phyloP scores from a whole-genome alignment of 179 eudicot species.

The Corrigiola litoralis region DNA sequence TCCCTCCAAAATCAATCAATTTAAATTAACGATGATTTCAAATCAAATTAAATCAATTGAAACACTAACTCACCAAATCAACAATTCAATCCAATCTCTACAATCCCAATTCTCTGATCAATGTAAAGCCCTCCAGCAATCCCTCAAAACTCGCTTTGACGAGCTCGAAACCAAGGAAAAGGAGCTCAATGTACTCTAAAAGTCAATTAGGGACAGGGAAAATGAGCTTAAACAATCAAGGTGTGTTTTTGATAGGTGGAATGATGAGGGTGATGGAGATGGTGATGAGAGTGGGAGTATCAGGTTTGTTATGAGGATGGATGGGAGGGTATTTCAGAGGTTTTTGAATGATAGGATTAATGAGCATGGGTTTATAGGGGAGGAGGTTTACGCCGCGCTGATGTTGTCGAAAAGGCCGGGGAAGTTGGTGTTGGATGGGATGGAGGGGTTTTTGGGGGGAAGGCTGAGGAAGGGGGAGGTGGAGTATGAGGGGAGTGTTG shows the following conservation, averaged over 20 bases:
- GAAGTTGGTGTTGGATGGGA: slow-evolving; percentile 28
- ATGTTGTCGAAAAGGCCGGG: slow-evolving; percentile 23
- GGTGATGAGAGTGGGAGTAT: not conserved
- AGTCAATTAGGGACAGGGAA: not conserved
- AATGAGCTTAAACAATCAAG: not conserved
- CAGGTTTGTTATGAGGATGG: slow-evolving; percentile 18
- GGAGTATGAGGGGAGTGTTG: slow-evolving; percentile 9
- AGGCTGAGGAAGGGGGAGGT: slow-evolving; percentile 3
- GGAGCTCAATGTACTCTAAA: not conserved
- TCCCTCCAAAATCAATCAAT: too few relatives aligned
- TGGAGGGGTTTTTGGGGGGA: slow-evolving; percentile 21
- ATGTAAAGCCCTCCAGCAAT: not conserved
- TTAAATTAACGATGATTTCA: too few relatives aligned
- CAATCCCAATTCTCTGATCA: slow-evolving; percentile 2
- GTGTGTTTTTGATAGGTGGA: slow-evolving; percentile 7
- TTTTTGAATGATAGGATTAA: slow-evolving; percentile 22
- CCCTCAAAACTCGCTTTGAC: not conserved
- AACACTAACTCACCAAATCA: slow-evolving; percentile 1
- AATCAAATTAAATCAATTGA: not conserved
- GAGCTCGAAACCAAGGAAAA: slow-evolving; percentile 11
- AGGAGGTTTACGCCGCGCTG: slow-evolving; percentile 20
- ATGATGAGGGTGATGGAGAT: not conserved
- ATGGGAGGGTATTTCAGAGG: slow-evolving; percentile 16
- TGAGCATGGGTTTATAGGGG: slow-evolving; percentile 9
- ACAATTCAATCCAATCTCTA: not conserved